Conservation (phyloP, 345 rosid genomes). For the Aegle marmelos region DNA sequence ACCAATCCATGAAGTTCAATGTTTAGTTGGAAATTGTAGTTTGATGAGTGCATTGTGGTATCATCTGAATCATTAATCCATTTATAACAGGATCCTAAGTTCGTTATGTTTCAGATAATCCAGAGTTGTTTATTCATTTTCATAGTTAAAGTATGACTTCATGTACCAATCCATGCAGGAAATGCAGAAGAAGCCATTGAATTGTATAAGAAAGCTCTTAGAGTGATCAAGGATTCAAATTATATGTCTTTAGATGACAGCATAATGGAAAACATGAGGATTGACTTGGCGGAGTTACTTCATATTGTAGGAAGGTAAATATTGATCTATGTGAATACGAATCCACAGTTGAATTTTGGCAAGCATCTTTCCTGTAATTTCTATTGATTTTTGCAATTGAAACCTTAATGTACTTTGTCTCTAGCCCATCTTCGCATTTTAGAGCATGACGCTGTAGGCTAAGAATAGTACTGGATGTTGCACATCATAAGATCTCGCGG, state of each 20-base stretch:
- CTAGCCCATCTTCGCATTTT: neutral
- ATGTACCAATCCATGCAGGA: slow-evolving; percentile 42
- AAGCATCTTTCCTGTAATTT: neutral
- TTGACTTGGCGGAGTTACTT: slow-evolving; percentile 87
- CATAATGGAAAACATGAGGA: slow-evolving; percentile 71
- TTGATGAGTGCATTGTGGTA: too few relatives aligned
- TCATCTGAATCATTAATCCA: too few relatives aligned
- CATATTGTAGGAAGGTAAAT: slow-evolving; percentile 77
- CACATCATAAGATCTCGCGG: neutral
- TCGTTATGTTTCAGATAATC: too few relatives aligned
- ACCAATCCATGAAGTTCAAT: slow-evolving; percentile 9
- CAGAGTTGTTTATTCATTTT: neutral
- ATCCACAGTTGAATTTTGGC: neutral
- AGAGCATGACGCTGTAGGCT: neutral
- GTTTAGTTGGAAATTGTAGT: too few relatives aligned
- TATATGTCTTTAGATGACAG: slow-evolving; percentile 54
- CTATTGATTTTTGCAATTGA: neutral
- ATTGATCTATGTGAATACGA: neutral
- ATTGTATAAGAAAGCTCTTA: slow-evolving; percentile 61
- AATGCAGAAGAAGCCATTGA: slow-evolving; percentile 63
- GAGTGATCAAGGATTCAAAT: slow-evolving; percentile 60
- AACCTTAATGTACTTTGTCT: neutral
- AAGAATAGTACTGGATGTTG: neutral
- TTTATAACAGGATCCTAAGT: too few relatives aligned
- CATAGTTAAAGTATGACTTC: slow-evolving; percentile 5